Evolutionary conservation across 805 yeast genomes (phyloP), one percentile per base, ranked within the genome.

Genomic region (Nakazawaea siamensis): DNA sequence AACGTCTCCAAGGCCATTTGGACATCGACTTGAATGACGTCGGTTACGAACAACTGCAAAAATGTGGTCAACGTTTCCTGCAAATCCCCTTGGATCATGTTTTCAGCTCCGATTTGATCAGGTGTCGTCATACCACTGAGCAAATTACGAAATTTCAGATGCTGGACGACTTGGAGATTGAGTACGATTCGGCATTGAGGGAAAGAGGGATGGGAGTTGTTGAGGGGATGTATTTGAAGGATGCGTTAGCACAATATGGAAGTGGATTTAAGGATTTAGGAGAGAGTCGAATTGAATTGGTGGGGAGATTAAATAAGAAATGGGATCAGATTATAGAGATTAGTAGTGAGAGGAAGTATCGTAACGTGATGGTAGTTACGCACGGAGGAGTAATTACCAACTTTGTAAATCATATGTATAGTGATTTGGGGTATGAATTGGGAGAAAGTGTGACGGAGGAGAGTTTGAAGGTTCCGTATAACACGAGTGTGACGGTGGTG

Each of bases 351-450:
- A 48, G 57, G 2, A 54, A 54, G 17, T 50, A 55, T 37, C 56
- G 55, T 33, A 82, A 81, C 45, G 66, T 80, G 2, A 60, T 77
- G 11, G 40, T 83, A 15, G 73, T 85, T 38, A 73, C 86, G 11
- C 95, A 85, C 52, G 95, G 95, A 15, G 94, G 94, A 7, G 80
- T 81, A 2, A 76, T 85, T 13, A 70, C 84, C 30, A 69, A 75
- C 19, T 65, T 78, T 24, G 50, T 73, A 26, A 68, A 69, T 40
- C 64, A 76, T 50, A 57, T 80, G 28, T 56, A 73, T 32, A 47
- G 53, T 4, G 64, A 60, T 16, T 45, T 49, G 19, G 47, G 52
- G 10, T 73, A 61, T 43, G 41, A 41, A 2, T 60, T 73, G 34
- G 57, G 54, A 4, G 54, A 58, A 3, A 60, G 57, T 1, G 55